Evolutionary conservation across 2,329 filamentous ascomycete species (phyloP), one percentile per base, ranked within the genome.

Genomic region (Trichoderma atroviride): DNA sequence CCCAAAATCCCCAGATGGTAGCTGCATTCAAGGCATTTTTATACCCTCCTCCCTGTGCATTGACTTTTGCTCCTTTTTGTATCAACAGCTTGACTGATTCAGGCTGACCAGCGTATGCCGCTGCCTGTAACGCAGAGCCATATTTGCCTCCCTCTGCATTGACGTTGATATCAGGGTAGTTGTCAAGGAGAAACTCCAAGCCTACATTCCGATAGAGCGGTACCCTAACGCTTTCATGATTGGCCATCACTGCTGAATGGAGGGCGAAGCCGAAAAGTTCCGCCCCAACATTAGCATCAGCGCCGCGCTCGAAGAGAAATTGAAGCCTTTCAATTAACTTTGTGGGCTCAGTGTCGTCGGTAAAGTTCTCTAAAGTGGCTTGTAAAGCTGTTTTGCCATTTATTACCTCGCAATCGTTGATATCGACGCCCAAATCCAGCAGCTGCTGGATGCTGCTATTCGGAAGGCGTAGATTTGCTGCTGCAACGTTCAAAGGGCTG

Each of bases 81-180:
- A 74, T 59, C 13, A 71, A 31, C 35, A 62, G 31, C n/a, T n/a
- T 52, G 9, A 70, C 64, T 6, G 59, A 47, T 22, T 62, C 52
- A 16, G 29, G 27, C 37, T 69, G n/a, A 33, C 64, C 64, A 6
- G 24, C 22, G 35, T n/a, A 47, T 31, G 71, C 72, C 31, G 73
- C 71, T 31, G 69, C 69, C 50, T 70, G 67, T 7, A 74, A 71
- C 24, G 71, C 69, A 22, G 67, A 71, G 16, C 69, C 65, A 43
- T 66, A 73, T 13, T n/a, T 3, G 16, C 71, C 62, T 4, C 71
- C 66, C 22, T 59, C 11, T 13, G 65, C 68, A 24, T 72, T 58
- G 9, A 68, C 24, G 35, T 72, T 65, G 50, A 69, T 58, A 55
- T 40, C 29, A 5, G 33, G 67, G 11, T 37, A 64, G 24, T 22